Percentiles rank a stretch among this genome's conserved stretches.
Evolutionary conservation across 768 basidiomycete genomes (phyloP).

Genomic region (Rhodotorula babjevae): DNA sequence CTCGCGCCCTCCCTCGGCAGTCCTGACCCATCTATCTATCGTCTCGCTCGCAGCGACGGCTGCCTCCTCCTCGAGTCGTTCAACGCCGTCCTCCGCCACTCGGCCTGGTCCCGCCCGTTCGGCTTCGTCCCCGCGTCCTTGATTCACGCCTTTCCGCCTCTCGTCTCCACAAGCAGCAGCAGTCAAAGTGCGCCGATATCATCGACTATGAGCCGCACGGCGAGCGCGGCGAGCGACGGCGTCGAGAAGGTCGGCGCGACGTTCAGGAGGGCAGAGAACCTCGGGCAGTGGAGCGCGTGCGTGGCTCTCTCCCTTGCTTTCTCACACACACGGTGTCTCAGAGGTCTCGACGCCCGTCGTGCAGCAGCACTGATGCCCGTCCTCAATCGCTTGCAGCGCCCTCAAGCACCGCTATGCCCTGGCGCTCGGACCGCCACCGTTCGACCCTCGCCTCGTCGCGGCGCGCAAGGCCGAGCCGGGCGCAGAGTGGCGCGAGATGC

Average conservation of each 20-base stretch:
- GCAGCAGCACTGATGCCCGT: neutral
- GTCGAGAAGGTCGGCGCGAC: conserved; percentile 64
- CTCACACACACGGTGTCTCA: neutral
- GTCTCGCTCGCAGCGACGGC: conserved; percentile 60
- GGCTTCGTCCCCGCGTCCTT: conserved; percentile 73
- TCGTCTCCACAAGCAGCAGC: too few species aligned
- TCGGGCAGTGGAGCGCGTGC: conserved; percentile 78
- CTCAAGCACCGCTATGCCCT: conserved; percentile 76
- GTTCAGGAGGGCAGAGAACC: conserved; percentile 77
- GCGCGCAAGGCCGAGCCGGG: conserved; percentile 54
- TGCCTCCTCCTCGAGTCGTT: conserved; percentile 75
- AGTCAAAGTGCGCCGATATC: too few species aligned
- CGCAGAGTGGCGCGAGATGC: conserved; percentile 74
- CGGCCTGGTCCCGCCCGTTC: conserved; percentile 67
- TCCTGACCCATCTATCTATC: too few species aligned
- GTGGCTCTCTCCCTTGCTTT: conserved; percentile 44
- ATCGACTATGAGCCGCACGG: neutral
- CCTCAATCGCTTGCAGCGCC: conserved; percentile 51
- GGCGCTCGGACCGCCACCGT: conserved; percentile 60
- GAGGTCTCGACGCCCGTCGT: neutral
- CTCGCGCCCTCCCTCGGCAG: conserved; percentile 51
- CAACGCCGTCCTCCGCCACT: conserved; percentile 72
- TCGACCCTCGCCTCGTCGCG: conserved; percentile 67
- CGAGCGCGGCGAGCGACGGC: conserved; percentile 46
- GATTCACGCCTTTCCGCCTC: conserved; percentile 69